A percentile compares a stretch with the other conserved stretches of the same genome.
Conservation (phyloP, 1,284 basidiomycete species). For the Coniferiporia sulphurascens region DNA sequence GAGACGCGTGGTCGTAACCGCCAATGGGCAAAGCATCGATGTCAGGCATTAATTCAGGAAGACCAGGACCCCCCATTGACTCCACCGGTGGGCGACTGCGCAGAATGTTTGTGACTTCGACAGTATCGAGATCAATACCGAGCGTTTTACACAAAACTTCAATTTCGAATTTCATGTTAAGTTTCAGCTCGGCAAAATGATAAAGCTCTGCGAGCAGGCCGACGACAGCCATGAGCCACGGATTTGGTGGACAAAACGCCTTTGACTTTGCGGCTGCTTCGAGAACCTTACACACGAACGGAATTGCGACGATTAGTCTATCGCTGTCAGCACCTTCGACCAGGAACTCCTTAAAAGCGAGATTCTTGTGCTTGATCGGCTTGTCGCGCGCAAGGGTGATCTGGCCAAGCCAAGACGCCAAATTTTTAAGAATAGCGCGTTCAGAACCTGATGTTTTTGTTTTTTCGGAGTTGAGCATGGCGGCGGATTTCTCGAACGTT, state of each 20-base stretch:
- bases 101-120: slow-evolving; percentile 83
- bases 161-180: slow-evolving; percentile 98
- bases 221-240: slow-evolving; percentile 96
- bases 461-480: slow-evolving; percentile 88
- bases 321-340: slow-evolving; percentile 94
- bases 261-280: slow-evolving; percentile 86
- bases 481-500: slow-evolving; percentile 84
- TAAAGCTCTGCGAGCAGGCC: slow-evolving; percentile 93
- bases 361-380: slow-evolving; percentile 90
- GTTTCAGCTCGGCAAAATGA: slow-evolving; percentile 93
- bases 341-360: slow-evolving; percentile 95
- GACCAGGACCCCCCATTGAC: slow-evolving; percentile 44
- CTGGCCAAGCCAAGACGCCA: slow-evolving; percentile 92
- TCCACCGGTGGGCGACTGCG: slow-evolving; percentile 62
- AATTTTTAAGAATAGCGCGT: slow-evolving; percentile 86
- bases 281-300: slow-evolving; percentile 97
- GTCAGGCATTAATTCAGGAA: slow-evolving; percentile 69
- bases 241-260: slow-evolving; percentile 95
- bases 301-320: slow-evolving; percentile 91
- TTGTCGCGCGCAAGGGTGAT: slow-evolving; percentile 90
- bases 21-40: slow-evolving; percentile 68
- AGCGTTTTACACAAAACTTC: slow-evolving; percentile 95
- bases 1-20: slow-evolving; percentile 50
- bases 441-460: slow-evolving; percentile 84
- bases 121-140: slow-evolving; percentile 80